phyloP scores from a whole-genome alignment of 2,329 filamentous ascomycete species.

The Nemania diffusa region DNA sequence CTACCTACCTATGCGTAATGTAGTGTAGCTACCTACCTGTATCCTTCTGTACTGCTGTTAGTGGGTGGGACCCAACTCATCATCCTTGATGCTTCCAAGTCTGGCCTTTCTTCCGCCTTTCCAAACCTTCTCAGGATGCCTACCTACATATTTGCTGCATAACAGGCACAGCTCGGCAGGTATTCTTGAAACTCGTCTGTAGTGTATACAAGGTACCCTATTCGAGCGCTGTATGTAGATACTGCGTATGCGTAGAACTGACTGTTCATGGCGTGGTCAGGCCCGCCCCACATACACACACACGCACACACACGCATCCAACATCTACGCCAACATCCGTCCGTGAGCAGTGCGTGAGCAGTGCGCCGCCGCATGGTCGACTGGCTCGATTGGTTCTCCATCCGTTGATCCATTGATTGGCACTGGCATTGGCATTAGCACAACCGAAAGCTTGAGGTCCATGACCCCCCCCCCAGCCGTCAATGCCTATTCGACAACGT shows the following conservation, averaged over 20 bases:
- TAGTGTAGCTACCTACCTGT: too few relatives aligned
- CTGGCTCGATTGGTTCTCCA: constrained; percentile 38
- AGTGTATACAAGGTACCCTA: not conserved
- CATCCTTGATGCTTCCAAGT: constrained; percentile 23
- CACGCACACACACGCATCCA: constrained; percentile 15
- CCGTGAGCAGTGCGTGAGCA: constrained; percentile 16
- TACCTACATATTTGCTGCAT: not conserved
- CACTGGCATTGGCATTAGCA: constrained; percentile 32
- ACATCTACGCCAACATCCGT: constrained; percentile 15
- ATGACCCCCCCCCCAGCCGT: constrained; percentile 34
- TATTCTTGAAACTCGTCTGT: constrained; percentile 40
- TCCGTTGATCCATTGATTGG: constrained; percentile 44
- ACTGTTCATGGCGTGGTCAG: constrained; percentile 11
- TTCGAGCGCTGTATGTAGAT: too few relatives aligned
- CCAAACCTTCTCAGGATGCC: constrained; percentile 19
- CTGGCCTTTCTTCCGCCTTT: constrained; percentile 21
- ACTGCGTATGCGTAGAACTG: too few relatives aligned
- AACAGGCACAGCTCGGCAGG: not conserved
- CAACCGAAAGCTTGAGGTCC: constrained; percentile 27
- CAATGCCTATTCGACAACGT: constrained; percentile 41
- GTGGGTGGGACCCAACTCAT: constrained; percentile 17
- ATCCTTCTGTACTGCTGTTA: not conserved
- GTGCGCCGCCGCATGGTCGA: constrained; percentile 25
- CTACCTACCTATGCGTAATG: not conserved
- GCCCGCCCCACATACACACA: constrained; percentile 17